A percentile compares a stretch with the other conserved stretches of the same genome.
phyloP scores from a whole-genome alignment of 495 filamentous ascomycete species.

The Hypoxylon crocopeplum region DNA sequence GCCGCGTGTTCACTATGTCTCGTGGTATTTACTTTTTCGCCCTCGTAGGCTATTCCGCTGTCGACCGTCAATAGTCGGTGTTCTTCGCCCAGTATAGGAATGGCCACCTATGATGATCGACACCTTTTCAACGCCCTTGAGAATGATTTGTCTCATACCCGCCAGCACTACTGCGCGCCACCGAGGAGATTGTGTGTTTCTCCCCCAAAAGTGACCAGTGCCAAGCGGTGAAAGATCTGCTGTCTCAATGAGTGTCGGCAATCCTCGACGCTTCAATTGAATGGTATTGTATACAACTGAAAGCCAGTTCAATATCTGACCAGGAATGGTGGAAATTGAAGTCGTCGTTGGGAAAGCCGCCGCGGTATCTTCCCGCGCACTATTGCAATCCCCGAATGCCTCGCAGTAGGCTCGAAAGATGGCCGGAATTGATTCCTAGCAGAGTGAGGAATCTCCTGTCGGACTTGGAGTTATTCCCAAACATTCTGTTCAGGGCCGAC shows the following conservation, averaged over 20 bases:
- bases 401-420: conserved; percentile 3
- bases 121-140: conserved; percentile 21
- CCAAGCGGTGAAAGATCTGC: conserved; percentile 2
- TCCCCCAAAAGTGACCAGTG: background rate
- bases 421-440: background rate
- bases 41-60: conserved; percentile 5
- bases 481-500: background rate
- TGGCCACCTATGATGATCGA: conserved; percentile 31
- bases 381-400: conserved; percentile 6
- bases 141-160: conserved; percentile 40
- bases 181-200: conserved; percentile 8
- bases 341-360: background rate
- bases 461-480: conserved; percentile 1
- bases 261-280: conserved; percentile 3
- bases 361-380: background rate
- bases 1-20: conserved; percentile 7
- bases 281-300: conserved; percentile 1
- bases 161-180: conserved; percentile 33
- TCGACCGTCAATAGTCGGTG: conserved; percentile 24
- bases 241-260: conserved; percentile 20
- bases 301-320: conserved; percentile 14
- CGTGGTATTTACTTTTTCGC: conserved; percentile 7
- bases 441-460: background rate
- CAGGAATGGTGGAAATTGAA: conserved; percentile 26
- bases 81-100: conserved; percentile 23